Evolutionary conservation across 2,329 filamentous ascomycete species (phyloP).

Genomic region (Gyromitra esculenta): DNA sequence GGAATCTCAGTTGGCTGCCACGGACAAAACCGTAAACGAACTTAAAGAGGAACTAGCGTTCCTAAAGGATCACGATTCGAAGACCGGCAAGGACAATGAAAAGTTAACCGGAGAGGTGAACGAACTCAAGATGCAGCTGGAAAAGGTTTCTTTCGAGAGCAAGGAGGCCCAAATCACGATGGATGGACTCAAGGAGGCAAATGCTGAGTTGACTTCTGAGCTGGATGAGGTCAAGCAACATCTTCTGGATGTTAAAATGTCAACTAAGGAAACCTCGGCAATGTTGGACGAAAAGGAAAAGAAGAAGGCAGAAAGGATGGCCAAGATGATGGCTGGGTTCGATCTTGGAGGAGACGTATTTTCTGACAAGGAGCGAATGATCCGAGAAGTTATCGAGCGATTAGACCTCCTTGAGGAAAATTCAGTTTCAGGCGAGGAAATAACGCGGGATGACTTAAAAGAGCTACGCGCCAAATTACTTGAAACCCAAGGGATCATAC

Average conservation of each 20-base stretch:
- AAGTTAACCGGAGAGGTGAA: slow-evolving; percentile 85
- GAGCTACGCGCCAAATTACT: slow-evolving; percentile 80
- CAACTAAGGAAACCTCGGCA: slow-evolving; percentile 88
- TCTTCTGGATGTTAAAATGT: slow-evolving; percentile 94
- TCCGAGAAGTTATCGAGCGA: slow-evolving; percentile 83
- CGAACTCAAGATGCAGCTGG: slow-evolving; percentile 94
- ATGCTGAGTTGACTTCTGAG: slow-evolving; percentile 88
- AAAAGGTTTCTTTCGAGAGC: slow-evolving; percentile 93
- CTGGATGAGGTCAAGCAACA: slow-evolving; percentile 96
- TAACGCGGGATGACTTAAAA: slow-evolving; percentile 82
- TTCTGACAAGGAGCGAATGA: slow-evolving; percentile 87
- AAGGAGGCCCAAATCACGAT: slow-evolving; percentile 98
- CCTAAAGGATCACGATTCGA: slow-evolving; percentile 85
- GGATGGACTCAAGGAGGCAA: slow-evolving; percentile 96
- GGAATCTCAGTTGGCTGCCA: slow-evolving; percentile 80
- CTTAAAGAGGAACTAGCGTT: slow-evolving; percentile 85
- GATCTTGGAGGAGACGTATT: slow-evolving; percentile 93
- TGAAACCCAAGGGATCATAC: slow-evolving; percentile 89
- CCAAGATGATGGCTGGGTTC: slow-evolving; percentile 99
- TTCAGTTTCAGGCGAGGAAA: slow-evolving; percentile 77
- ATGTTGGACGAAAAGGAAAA: slow-evolving; percentile 96
- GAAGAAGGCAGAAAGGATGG: slow-evolving; percentile 99
- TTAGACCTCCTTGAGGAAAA: slow-evolving; percentile 81
- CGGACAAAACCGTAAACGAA: slow-evolving; percentile 82
- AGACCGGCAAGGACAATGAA: slow-evolving; percentile 89